Conservation (phyloP, 2,329 filamentous ascomycete species). For the Penicillium palitans region DNA sequence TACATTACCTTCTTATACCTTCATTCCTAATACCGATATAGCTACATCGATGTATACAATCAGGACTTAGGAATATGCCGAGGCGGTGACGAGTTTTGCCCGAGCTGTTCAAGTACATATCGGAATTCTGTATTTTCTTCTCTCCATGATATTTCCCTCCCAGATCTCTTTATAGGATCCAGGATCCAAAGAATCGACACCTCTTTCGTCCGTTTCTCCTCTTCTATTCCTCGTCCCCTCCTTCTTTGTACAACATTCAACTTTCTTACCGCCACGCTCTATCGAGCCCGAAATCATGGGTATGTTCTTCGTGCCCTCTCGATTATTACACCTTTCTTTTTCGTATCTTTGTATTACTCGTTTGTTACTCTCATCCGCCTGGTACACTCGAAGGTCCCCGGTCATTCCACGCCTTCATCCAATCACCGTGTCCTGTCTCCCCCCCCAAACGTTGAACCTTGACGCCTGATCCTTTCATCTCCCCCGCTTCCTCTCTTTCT, state of each 20-base stretch:
- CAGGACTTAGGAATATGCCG: neutral
- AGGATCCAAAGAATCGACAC: neutral
- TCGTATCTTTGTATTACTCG: conserved; percentile 24
- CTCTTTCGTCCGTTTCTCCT: neutral
- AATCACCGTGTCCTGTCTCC: conserved; percentile 20
- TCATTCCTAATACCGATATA: neutral
- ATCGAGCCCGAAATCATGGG: conserved; percentile 23
- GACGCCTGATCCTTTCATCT: conserved; percentile 23
- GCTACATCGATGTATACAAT: neutral
- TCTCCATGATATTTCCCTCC: conserved; percentile 1
- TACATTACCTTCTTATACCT: neutral
- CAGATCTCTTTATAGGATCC: neutral
- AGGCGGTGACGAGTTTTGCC: conserved; percentile 10
- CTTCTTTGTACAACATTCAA: conserved; percentile 11
- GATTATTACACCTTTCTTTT: conserved; percentile 13
- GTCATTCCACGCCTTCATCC: conserved; percentile 21
- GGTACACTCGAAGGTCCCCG: conserved; percentile 24
- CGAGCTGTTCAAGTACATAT: conserved; percentile 3
- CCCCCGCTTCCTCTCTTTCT: conserved; percentile 12
- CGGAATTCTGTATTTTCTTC: conserved; percentile 5
- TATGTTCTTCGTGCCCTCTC: conserved; percentile 14
- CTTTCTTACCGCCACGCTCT: conserved; percentile 9
- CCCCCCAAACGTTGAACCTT: conserved; percentile 21
- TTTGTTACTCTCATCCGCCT: conserved; percentile 18
- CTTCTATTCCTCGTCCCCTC: neutral